Base-by-base conservation (phyloP, 148 eudicot species). In the Vaccinium macrocarpon region DNA sequence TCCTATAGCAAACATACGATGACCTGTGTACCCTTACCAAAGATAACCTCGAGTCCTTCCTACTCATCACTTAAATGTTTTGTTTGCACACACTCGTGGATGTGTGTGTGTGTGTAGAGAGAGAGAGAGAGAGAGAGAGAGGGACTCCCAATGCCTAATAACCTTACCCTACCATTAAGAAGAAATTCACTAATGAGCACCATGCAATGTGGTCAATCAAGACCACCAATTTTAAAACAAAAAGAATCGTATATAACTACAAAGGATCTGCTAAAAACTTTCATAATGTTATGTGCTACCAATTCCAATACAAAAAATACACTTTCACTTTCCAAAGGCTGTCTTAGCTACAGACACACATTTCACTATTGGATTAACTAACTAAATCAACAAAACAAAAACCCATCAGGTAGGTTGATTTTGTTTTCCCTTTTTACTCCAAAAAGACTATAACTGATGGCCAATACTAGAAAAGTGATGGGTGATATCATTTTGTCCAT, bases 251-350 rank as follows among this genome's bases (percentile, higher is more conserved):
- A 75, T 2, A 10, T 18, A 46, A 46, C 25, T 75, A 46, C 52
- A 46, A 5, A 16, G 10, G 13, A 42, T 38, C 2, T 46, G 14
- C 25, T 19, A 46, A 75, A 75, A 75, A 46, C 52, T 48, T 46
- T 46, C 42, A 27, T 15, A 35, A 46, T 8, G 32, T 64, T 5
- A n/a, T 64, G 42, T 46, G 78, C 19, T 46, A 42, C 53, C 48
- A 72, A 13, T 8, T 3, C 52, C 50, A 18, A 46, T 2, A 21
- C 15, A 9, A 38, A 38, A 25, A 68, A 68, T 12, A 68, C 42
- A 75, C 78, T 75, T 42, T 25, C 78, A 0, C 77, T 73, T 73
- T 73, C 48, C 48, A 73, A 71, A 73, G 51, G 77, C 50, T 73
- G 38, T 15, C 1, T 42, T 73, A 50, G 77, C 51, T 38, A 73